phyloP scores from a whole-genome alignment of 176 grass and related monocot species.

The Poa annua region DNA sequence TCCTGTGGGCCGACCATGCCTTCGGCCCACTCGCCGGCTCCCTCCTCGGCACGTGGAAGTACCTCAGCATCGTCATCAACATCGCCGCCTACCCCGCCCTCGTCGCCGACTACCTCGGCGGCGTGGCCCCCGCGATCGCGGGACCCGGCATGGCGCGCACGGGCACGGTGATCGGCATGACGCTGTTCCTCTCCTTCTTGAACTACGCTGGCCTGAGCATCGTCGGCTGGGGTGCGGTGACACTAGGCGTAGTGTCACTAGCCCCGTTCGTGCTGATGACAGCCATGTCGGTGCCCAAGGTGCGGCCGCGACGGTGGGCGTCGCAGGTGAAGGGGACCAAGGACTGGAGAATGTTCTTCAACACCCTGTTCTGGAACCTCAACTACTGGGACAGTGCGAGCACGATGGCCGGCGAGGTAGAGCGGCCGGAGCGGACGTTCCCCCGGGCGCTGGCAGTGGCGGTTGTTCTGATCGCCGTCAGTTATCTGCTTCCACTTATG shows the following conservation, averaged over 20 bases:
- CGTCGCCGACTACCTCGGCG: constrained; percentile 68
- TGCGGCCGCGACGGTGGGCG: constrained; percentile 57
- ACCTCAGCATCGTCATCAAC: constrained; percentile 79
- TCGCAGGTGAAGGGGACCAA: constrained; percentile 26
- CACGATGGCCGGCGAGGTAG: constrained; percentile 88
- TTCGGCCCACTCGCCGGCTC: constrained; percentile 69
- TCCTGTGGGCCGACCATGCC: constrained; percentile 76
- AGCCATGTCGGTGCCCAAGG: constrained; percentile 59
- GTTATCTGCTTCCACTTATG: constrained; percentile 80
- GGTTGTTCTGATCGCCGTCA: constrained; percentile 63
- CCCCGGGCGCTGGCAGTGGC: constrained; percentile 63
- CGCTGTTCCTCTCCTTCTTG: constrained; percentile 53
- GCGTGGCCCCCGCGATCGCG: constrained; percentile 54
- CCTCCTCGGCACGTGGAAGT: constrained; percentile 85
- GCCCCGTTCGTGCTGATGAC: constrained; percentile 74
- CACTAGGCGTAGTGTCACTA: constrained; percentile 58
- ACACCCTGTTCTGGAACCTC: constrained; percentile 91
- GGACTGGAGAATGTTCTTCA: constrained; percentile 83
- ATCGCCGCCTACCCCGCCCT: constrained; percentile 73
- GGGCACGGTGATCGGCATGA: constrained; percentile 60
- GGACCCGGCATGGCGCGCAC: constrained; percentile 18
- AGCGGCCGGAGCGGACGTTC: constrained; percentile 64
- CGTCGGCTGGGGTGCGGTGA: constrained; percentile 71
- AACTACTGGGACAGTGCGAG: constrained; percentile 90
- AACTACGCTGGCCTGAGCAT: constrained; percentile 75